Conservation (phyloP, 1,139 yeast genomes). For the Hyphopichia wangnamkhiaoensis region DNA sequence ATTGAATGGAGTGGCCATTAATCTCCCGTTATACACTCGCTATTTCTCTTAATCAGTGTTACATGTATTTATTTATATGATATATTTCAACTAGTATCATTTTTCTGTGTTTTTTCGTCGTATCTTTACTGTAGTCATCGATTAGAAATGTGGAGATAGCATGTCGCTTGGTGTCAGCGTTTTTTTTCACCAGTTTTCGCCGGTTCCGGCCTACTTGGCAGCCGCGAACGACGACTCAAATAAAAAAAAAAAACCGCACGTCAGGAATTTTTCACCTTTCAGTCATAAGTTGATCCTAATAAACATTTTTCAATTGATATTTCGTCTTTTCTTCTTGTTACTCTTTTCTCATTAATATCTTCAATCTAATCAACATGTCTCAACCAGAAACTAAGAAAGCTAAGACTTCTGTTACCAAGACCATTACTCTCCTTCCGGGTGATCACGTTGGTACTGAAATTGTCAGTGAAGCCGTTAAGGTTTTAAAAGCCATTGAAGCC, state of each 20-base stretch:
- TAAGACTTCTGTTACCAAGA: slow-evolving; percentile 43
- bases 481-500: slow-evolving; percentile 72
- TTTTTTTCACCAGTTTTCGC: slow-evolving; percentile 4
- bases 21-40: slow-evolving; percentile 4
- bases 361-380: slow-evolving; percentile 8
- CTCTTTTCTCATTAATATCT: too few species aligned
- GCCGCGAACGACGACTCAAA: too few species aligned
- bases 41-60: background rate
- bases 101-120: too few species aligned
- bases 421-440: slow-evolving; percentile 87
- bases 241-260: too few species aligned
- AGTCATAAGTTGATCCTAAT: too few species aligned
- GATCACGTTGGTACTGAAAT: slow-evolving; percentile 97
- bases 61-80: slow-evolving; percentile 1
- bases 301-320: too few species aligned
- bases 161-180: slow-evolving; percentile 7
- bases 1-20: slow-evolving; percentile 98
- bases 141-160: slow-evolving; percentile 1
- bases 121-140: too few species aligned
- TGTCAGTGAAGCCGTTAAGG: slow-evolving; percentile 87
- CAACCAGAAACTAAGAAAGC: slow-evolving; percentile 13
- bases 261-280: too few species aligned
- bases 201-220: too few species aligned
- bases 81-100: background rate
- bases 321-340: background rate